These are phyloP conservation scores for Chondrus crispus DNA, from an alignment of 23 red algal species.

Conservation along the genomic window DNA sequence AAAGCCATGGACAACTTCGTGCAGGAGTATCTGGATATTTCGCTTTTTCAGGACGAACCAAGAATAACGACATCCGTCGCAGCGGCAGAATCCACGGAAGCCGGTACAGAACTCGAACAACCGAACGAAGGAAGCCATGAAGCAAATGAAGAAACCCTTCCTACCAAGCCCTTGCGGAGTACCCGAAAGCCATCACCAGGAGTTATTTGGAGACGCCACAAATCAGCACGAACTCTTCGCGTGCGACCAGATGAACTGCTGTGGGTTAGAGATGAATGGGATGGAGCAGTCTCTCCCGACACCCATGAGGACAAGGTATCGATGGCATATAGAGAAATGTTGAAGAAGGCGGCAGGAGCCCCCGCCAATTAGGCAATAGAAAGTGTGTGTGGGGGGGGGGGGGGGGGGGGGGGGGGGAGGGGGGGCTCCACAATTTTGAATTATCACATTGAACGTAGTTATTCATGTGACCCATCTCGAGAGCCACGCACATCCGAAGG, in stretches of 20 bases:
- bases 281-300: conserved; percentile 18
- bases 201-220: conserved; percentile 48
- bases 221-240: conserved; percentile 16
- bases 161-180: neutral
- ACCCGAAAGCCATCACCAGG: neutral
- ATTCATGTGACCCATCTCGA: too few species aligned
- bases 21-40: conserved; percentile 7
- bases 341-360: conserved; percentile 10
- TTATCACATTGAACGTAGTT: too few species aligned
- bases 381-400: too few species aligned
- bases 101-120: neutral
- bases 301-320: conserved; percentile 22
- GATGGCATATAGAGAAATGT: conserved; percentile 24
- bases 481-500: too few species aligned
- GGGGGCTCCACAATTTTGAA: too few species aligned
- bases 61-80: too few species aligned
- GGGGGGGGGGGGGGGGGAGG: too few species aligned
- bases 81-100: neutral
- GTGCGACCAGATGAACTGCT: conserved; percentile 30
- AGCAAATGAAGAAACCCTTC: neutral
- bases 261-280: conserved; percentile 37
- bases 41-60: neutral
- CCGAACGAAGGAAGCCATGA: neutral
- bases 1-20: conserved; percentile 41
- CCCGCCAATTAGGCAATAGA: too few species aligned